A percentile compares a stretch with the other conserved stretches of the same genome.
These are phyloP conservation scores for Eurotiales sp. DNA, from an alignment of 2,329 filamentous ascomycete genomes.

Conservation along the genomic window DNA sequence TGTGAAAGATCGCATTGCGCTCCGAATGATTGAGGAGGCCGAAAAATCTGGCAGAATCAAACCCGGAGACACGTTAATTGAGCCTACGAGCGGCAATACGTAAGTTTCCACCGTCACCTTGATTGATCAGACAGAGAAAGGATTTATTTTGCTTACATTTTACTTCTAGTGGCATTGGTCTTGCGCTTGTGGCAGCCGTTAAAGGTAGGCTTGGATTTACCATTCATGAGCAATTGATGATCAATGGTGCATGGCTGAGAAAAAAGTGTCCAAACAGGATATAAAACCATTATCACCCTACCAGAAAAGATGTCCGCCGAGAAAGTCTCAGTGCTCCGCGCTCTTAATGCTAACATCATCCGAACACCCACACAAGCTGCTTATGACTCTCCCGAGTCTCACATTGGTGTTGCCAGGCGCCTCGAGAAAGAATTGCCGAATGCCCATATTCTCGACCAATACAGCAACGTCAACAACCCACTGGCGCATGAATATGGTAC, in stretches of 20 bases:
- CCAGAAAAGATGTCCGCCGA: constrained; percentile 99
- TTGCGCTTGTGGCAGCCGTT: constrained; percentile 89
- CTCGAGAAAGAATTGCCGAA: constrained; percentile 95
- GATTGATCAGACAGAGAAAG: not conserved
- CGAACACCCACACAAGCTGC: constrained; percentile 94
- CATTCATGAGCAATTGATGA: not conserved
- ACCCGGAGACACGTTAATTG: constrained; percentile 93
- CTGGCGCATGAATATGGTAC: constrained; percentile 91
- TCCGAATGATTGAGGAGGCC: constrained; percentile 96
- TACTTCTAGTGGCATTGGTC: constrained; percentile 67
- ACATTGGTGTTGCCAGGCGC: constrained; percentile 89
- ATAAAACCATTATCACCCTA: constrained; percentile 97
- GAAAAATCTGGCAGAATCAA: constrained; percentile 90
- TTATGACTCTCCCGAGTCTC: constrained; percentile 89
- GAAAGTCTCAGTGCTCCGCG: constrained; percentile 91
- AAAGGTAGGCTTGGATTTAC: constrained; percentile 57
- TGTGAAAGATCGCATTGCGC: constrained; percentile 90
- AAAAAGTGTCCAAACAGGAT: constrained; percentile 47
- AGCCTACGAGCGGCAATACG: constrained; percentile 97
- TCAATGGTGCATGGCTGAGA: not conserved
- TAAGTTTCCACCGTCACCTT: constrained; percentile 24
- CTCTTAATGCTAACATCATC: constrained; percentile 94
- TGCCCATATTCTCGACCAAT: constrained; percentile 95
- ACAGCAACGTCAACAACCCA: constrained; percentile 87
- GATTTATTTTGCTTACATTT: not conserved